Evolutionary conservation across 1,284 basidiomycete species (phyloP).

Genomic region (Sphaerobolus stellatus): DNA sequence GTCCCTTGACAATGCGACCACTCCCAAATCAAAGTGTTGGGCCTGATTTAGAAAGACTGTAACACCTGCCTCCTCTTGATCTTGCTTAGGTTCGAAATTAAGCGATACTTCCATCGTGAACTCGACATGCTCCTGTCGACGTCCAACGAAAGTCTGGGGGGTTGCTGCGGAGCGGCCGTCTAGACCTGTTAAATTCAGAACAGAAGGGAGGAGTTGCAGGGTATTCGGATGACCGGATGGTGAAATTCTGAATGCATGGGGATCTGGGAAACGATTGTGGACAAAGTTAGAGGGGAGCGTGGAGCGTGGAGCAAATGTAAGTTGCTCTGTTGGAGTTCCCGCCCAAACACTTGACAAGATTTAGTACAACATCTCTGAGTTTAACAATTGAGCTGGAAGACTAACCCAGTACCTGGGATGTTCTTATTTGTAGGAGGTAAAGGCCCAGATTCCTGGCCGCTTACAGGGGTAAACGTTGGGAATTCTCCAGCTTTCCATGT

Average conservation of each 20-base stretch:
- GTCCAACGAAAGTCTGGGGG: constrained; percentile 26
- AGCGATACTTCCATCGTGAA: constrained; percentile 13
- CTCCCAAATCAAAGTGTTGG: constrained; percentile 31
- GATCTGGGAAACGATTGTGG: constrained; percentile 29
- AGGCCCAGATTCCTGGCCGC: constrained; percentile 19
- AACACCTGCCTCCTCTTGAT: constrained; percentile 26
- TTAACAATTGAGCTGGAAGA: not conserved
- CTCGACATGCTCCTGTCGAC: constrained; percentile 29
- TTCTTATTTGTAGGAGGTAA: not conserved
- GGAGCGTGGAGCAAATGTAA: constrained; percentile 23
- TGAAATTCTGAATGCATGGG: constrained; percentile 27
- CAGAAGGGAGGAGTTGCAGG: constrained; percentile 25
- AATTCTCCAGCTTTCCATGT: constrained; percentile 34
- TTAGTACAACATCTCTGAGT: not conserved
- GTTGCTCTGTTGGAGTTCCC: constrained; percentile 19
- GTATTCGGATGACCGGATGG: constrained; percentile 25
- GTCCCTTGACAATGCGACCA: constrained; percentile 21
- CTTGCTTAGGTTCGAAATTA: constrained; percentile 20
- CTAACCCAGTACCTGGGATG: not conserved
- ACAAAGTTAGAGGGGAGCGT: constrained; percentile 30
- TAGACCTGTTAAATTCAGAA: constrained; percentile 29
- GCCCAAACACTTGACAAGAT: constrained; percentile 18
- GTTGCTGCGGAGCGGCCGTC: constrained; percentile 17
- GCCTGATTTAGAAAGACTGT: constrained; percentile 30
- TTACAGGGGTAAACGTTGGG: constrained; percentile 20